These are phyloP conservation scores for Capsicum baccatum DNA, from an alignment of 257 asterid genomes.

Conservation along the genomic window DNA sequence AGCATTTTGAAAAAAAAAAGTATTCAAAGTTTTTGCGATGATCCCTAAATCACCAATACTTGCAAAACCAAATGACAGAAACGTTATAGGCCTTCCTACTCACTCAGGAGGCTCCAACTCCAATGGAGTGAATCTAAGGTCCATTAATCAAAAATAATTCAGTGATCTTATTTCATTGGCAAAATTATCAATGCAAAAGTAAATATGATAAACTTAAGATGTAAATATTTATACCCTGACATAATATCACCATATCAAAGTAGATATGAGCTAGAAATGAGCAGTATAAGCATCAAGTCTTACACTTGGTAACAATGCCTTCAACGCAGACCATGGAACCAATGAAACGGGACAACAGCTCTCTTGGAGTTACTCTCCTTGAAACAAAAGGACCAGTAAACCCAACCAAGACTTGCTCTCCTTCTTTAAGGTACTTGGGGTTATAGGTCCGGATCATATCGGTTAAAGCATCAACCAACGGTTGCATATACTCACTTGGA, in stretches of 20 bases:
- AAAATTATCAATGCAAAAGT: not conserved
- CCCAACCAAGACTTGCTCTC: constrained; percentile 89
- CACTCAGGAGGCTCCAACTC: not conserved
- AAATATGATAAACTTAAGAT: not conserved
- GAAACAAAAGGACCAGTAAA: constrained; percentile 96
- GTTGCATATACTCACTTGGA: constrained; percentile 94
- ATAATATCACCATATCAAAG: not conserved
- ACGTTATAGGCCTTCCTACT: not conserved
- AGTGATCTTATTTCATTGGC: not conserved
- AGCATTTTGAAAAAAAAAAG: not conserved
- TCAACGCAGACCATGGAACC: constrained; percentile 95
- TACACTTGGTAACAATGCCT: constrained; percentile 96
- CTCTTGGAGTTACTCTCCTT: constrained; percentile 92
- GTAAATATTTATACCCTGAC: not conserved
- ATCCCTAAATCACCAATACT: not conserved
- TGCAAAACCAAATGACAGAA: not conserved
- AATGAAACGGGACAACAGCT: constrained; percentile 86
- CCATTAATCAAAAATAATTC: not conserved
- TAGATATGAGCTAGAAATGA: not conserved
- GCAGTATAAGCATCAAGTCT: not conserved
- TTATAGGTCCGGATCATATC: constrained; percentile 66
- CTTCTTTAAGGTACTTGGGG: constrained; percentile 87
- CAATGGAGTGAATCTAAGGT: not conserved
- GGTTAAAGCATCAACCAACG: constrained; percentile 82
- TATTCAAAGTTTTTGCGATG: not conserved